Evolutionary conservation across 441 rosid species (phyloP).

Genomic region (Erysimum cheiri): DNA sequence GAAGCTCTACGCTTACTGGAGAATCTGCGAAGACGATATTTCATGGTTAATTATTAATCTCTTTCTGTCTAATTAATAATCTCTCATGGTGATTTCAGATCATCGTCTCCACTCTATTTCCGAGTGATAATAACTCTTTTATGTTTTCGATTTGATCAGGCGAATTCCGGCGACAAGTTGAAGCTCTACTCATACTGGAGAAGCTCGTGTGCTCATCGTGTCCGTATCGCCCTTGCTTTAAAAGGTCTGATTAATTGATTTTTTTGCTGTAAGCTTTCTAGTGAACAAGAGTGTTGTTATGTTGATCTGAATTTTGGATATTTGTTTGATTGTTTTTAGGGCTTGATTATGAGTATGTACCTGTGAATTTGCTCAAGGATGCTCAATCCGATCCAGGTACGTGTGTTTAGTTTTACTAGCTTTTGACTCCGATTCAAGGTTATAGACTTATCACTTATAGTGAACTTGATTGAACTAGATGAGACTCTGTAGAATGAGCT

Average conservation of each 20-base stretch:
- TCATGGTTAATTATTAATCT: constrained; percentile 15
- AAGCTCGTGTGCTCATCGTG: constrained; percentile 64
- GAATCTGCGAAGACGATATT: neutral
- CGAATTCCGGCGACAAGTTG: constrained; percentile 39
- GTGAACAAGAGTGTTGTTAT: neutral
- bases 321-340: constrained; percentile 25
- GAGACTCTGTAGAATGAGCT: neutral
- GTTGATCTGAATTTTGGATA: neutral
- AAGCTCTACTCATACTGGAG: constrained; percentile 64
- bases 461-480: neutral
- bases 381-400: constrained; percentile 55
- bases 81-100: neutral
- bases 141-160: constrained; percentile 29
- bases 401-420: neutral
- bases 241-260: constrained; percentile 47
- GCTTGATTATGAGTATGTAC: constrained; percentile 59
- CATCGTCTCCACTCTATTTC: neutral
- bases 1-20: neutral
- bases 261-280: neutral
- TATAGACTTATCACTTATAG: neutral
- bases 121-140: neutral
- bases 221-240: constrained; percentile 58
- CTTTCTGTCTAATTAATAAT: neutral
- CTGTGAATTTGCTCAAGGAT: constrained; percentile 57
- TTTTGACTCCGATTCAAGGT: constrained; percentile 8